phyloP scores from a whole-genome alignment of 805 yeast genomes.

The Lachancea mirantina region DNA sequence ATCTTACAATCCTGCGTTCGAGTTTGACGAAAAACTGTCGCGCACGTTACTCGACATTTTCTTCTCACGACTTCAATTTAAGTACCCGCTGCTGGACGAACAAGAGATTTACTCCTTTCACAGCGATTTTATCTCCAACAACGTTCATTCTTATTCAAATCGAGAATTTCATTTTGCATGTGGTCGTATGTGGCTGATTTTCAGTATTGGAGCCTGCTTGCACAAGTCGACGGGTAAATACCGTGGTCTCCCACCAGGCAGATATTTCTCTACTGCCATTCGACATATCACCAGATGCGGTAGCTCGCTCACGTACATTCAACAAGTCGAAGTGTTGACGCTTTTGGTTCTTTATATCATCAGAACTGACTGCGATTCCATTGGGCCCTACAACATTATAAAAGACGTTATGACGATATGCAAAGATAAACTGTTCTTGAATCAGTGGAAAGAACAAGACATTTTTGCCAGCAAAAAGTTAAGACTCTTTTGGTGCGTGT shows the following conservation, averaged over 20 bases:
- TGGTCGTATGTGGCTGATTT: slow-evolving; percentile 50
- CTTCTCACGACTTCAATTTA: slow-evolving; percentile 48
- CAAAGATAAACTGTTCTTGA: slow-evolving; percentile 23
- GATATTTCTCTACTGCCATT: slow-evolving; percentile 54
- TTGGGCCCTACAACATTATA: slow-evolving; percentile 45
- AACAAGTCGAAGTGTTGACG: slow-evolving; percentile 47
- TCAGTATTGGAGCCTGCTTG: slow-evolving; percentile 44
- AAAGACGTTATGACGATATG: slow-evolving; percentile 46
- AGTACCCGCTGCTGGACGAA: slow-evolving; percentile 50
- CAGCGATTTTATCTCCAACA: slow-evolving; percentile 39
- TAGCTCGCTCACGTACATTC: slow-evolving; percentile 33
- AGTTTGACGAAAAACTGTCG: slow-evolving; percentile 43
- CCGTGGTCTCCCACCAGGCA: slow-evolving; percentile 45
- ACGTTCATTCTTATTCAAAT: slow-evolving; percentile 32
- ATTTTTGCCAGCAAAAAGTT: slow-evolving; percentile 34
- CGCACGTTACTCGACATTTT: slow-evolving; percentile 48
- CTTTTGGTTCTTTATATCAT: slow-evolving; percentile 48
- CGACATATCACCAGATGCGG: slow-evolving; percentile 45
- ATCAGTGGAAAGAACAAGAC: slow-evolving; percentile 22
- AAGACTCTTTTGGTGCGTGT: slow-evolving; percentile 59
- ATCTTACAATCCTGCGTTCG: slow-evolving; percentile 43
- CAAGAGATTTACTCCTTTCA: slow-evolving; percentile 45
- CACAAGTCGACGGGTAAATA: slow-evolving; percentile 52
- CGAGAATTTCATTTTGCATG: slow-evolving; percentile 43
- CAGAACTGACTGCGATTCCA: slow-evolving; percentile 55